phyloP scores from a whole-genome alignment of 495 filamentous ascomycete species.

The Penicillium steckii region DNA sequence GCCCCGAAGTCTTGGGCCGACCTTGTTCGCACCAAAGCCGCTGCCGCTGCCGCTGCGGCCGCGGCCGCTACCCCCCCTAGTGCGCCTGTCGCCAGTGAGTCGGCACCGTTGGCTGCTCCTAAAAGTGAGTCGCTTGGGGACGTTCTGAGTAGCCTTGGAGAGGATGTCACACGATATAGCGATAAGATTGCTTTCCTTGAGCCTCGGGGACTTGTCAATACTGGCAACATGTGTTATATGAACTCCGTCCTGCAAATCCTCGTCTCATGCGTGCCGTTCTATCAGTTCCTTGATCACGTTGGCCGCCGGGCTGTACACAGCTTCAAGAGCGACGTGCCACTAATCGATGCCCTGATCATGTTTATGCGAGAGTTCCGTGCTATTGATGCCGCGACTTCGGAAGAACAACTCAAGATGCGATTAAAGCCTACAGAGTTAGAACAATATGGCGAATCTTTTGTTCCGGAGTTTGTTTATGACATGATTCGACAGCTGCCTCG shows the following conservation, averaged over 20 bases:
- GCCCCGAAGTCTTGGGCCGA: slow-evolving; percentile 77
- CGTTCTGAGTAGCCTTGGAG: slow-evolving; percentile 64
- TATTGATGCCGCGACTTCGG: slow-evolving; percentile 73
- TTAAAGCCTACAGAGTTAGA: slow-evolving; percentile 83
- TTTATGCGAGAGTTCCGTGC: slow-evolving; percentile 92
- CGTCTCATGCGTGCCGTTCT: slow-evolving; percentile 90
- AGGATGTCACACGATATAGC: slow-evolving; percentile 52
- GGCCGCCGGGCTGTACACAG: slow-evolving; percentile 80
- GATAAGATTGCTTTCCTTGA: slow-evolving; percentile 81
- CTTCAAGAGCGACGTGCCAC: slow-evolving; percentile 90
- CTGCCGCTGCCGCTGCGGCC: not conserved
- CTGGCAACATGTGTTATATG: slow-evolving; percentile 99
- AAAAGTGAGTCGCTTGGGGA: slow-evolving; percentile 69
- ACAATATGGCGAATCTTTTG: slow-evolving; percentile 87
- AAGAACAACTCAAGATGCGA: slow-evolving; percentile 68
- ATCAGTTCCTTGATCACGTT: slow-evolving; percentile 86
- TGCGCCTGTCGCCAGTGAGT: slow-evolving; percentile 25
- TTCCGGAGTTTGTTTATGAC: slow-evolving; percentile 93
- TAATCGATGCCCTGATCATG: slow-evolving; percentile 94
- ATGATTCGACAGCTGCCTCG: slow-evolving; percentile 81
- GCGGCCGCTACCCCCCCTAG: slow-evolving; percentile 21
- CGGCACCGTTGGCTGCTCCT: slow-evolving; percentile 47
- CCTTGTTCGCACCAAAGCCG: slow-evolving; percentile 58
- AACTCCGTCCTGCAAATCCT: slow-evolving; percentile 97
- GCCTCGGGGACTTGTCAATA: slow-evolving; percentile 93